Percentiles rank a stretch among this genome's conserved stretches.
Evolutionary conservation across 768 basidiomycete species (phyloP).

Genomic region (Tulasnella sp.): DNA sequence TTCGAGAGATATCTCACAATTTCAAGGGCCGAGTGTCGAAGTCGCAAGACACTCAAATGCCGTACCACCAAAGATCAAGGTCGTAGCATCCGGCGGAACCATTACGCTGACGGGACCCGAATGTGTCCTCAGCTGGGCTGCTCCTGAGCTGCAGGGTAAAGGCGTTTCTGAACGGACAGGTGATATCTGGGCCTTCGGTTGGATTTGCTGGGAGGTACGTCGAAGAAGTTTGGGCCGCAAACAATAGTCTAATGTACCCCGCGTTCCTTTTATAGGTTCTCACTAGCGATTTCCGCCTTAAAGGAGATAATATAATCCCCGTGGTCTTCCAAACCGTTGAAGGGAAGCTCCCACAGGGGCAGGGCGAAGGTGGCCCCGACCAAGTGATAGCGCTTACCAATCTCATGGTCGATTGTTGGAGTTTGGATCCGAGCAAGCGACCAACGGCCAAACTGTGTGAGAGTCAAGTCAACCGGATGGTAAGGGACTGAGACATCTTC

Average conservation of each 20-base stretch:
- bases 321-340: background rate
- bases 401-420: background rate
- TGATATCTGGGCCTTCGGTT: conserved; percentile 4
- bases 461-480: background rate
- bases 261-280: background rate
- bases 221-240: background rate
- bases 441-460: background rate
- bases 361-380: background rate
- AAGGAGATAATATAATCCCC: background rate
- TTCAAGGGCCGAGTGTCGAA: background rate
- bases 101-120: background rate
- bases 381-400: background rate
- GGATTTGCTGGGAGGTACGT: conserved; percentile 10
- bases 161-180: background rate
- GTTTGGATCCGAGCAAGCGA: background rate
- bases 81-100: background rate
- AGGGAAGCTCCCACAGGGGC: background rate
- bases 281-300: background rate
- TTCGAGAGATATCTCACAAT: background rate
- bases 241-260: background rate
- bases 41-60: background rate
- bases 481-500: background rate
- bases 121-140: background rate
- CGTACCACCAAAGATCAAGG: background rate
- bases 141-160: background rate